Conservation (phyloP, 1,284 basidiomycete genomes). For the Tremellales sp. region DNA sequence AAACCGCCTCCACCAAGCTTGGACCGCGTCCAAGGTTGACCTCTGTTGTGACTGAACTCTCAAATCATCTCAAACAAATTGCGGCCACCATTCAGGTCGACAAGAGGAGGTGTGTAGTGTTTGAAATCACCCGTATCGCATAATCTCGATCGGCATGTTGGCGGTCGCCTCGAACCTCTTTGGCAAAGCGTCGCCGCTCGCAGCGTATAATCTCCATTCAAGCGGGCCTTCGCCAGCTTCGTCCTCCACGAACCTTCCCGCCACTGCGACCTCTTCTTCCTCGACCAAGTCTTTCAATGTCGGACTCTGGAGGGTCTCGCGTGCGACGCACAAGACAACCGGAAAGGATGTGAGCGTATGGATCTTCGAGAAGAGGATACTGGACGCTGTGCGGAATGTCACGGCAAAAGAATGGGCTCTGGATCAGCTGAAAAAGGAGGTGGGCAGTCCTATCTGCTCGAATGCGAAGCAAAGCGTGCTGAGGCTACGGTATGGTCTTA, state of each 20-base stretch:
- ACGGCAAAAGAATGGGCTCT: conserved; percentile 62
- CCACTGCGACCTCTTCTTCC: conserved; percentile 45
- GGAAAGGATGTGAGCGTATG: conserved; percentile 83
- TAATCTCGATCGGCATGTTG: conserved; percentile 56
- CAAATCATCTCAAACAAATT: too few relatives aligned
- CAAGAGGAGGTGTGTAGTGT: too few relatives aligned
- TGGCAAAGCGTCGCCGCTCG: conserved; percentile 75
- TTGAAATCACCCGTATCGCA: too few relatives aligned
- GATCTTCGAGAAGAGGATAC: conserved; percentile 75
- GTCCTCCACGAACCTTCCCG: conserved; percentile 43
- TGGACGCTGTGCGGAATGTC: conserved; percentile 67
- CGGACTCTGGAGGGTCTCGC: conserved; percentile 82
- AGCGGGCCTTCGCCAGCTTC: conserved; percentile 31
- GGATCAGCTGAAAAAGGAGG: conserved; percentile 84
- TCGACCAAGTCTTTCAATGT: conserved; percentile 57
- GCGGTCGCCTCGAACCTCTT: conserved; percentile 89
- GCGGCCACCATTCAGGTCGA: too few relatives aligned
- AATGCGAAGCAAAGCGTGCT: not conserved
- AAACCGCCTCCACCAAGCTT: too few relatives aligned
- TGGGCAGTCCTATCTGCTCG: conserved; percentile 46
- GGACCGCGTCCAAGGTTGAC: too few relatives aligned
- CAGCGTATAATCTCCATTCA: conserved; percentile 66
- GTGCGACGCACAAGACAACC: conserved; percentile 79
- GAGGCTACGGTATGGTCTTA: conserved; percentile 40
- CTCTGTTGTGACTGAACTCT: too few relatives aligned